Base-by-base conservation (phyloP, 2,329 filamentous ascomycete species). In the Neonectria hederae region DNA sequence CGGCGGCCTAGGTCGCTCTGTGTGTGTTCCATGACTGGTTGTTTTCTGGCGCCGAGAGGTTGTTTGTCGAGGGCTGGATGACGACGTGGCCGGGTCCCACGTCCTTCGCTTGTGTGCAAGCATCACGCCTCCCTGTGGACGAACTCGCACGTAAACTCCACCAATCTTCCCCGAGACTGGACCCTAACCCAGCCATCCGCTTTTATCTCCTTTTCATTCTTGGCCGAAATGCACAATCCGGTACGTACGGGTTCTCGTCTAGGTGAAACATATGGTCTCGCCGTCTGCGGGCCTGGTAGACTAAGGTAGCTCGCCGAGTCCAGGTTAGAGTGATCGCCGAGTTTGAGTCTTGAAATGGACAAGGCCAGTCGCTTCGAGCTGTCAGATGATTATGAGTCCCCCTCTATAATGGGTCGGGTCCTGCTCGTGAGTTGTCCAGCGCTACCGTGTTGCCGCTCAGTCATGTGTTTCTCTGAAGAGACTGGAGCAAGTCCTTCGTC, bases 151-250 rank as follows among this genome's bases (percentile, higher is more conserved):
- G 38, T 13, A 59, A 59, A 19, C 57, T 60, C 57, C 57, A 60
- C 57, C 57, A 54, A 30, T 51, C 57, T 60, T 60, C 24, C 11
- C 51, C 49, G 22, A 26, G 30, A 54, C 54, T 54, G 57, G 49
- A 21, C 28, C 22, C 22, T 17, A 38, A 30, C 57, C 57, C 51
- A 60, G 57, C 57, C 57, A 26, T 60, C 51, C 17, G 30, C 22
- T 9, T 60, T 38, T 38, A 35, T 35, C 5, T 14, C 32, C 35
- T 17, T 7, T 48, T 24, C 10, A 21, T 40, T 38, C 49, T 60
- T 42, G 57, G 57, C 57, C 51, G 40, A 40, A 32, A 60, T 54
- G 40, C 30, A 51, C 11, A 42, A 40, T 52, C 19, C 42, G 51
- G 49, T 14, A n/a, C 28, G 48, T 45, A 40, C 22, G 49, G 40